phyloP scores from a whole-genome alignment of 2,329 filamentous ascomycete species.

The Cephalotrichum gorgonifer region DNA sequence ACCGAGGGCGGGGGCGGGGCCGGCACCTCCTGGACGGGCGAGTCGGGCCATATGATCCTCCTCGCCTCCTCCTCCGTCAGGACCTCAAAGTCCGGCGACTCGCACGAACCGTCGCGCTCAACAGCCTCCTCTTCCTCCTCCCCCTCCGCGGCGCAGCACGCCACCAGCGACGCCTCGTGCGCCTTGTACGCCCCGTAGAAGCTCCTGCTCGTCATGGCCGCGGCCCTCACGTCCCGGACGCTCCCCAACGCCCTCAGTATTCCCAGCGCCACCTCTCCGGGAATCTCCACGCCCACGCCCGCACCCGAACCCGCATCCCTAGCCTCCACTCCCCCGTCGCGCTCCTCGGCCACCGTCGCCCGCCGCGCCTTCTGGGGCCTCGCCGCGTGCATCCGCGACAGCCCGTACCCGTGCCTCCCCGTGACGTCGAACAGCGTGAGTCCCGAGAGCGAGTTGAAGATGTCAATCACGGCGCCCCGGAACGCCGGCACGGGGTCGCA shows the following conservation, averaged over 20 bases:
- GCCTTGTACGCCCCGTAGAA: slow-evolving; percentile 35
- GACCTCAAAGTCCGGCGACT: slow-evolving; percentile 5
- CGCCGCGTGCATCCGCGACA: slow-evolving; percentile 26
- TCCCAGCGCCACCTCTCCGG: slow-evolving; percentile 25
- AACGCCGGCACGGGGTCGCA: slow-evolving; percentile 41
- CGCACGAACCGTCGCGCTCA: slow-evolving; percentile 13
- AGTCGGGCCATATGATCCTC: slow-evolving; percentile 1
- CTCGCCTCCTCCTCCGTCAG: slow-evolving; percentile 3
- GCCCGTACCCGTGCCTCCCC: slow-evolving; percentile 37
- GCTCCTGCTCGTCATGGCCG: slow-evolving; percentile 28
- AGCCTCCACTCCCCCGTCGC: background rate
- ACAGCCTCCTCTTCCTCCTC: slow-evolving; percentile 10
- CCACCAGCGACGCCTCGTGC: slow-evolving; percentile 25
- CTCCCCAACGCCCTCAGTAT: slow-evolving; percentile 29
- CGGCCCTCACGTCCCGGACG: slow-evolving; percentile 29
- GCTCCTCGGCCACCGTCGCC: background rate
- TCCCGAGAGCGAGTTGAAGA: slow-evolving; percentile 39
- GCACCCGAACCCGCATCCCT: background rate
- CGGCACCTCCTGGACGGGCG: background rate
- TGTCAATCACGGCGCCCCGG: slow-evolving; percentile 34
- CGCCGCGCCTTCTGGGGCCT: slow-evolving; percentile 22
- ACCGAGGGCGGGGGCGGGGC: background rate
- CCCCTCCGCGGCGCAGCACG: background rate
- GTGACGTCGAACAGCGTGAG: slow-evolving; percentile 38
- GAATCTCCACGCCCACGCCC: slow-evolving; percentile 11